phyloP scores from a whole-genome alignment of 257 asterid genomes.

The Solanum pimpinellifolium region DNA sequence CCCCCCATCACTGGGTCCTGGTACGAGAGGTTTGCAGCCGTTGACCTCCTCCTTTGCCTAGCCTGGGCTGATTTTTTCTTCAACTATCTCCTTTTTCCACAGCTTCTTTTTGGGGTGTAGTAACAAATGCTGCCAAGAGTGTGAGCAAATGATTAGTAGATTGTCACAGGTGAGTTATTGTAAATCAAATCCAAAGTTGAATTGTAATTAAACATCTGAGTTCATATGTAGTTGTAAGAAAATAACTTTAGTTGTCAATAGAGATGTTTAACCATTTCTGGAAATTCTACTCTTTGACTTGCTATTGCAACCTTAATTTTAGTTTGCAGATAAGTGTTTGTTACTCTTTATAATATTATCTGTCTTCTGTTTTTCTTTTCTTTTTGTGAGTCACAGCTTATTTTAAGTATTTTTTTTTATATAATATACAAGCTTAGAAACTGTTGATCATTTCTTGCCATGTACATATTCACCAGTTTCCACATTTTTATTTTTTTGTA shows the following conservation, averaged over 20 bases:
- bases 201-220: not conserved
- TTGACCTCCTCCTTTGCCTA: conserved; percentile 46
- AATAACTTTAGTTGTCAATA: not conserved
- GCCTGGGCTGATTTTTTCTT: not conserved
- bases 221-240: not conserved
- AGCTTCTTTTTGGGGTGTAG: not conserved
- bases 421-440: not conserved
- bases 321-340: not conserved
- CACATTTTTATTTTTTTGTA: no score
- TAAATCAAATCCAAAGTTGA: not conserved
- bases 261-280: not conserved
- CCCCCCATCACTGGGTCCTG: conserved; percentile 19
- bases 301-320: not conserved
- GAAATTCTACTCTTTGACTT: not conserved
- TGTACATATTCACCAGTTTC: not conserved
- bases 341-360: not conserved
- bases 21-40: conserved; percentile 41
- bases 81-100: not conserved
- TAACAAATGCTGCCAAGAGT: not conserved
- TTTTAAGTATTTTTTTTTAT: not conserved
- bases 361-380: not conserved
- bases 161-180: not conserved
- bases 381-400: not conserved
- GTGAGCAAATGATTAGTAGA: not conserved
- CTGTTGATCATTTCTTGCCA: not conserved